Base-by-base conservation (phyloP, 176 grass and related monocot species). In the Dactylis glomerata region DNA sequence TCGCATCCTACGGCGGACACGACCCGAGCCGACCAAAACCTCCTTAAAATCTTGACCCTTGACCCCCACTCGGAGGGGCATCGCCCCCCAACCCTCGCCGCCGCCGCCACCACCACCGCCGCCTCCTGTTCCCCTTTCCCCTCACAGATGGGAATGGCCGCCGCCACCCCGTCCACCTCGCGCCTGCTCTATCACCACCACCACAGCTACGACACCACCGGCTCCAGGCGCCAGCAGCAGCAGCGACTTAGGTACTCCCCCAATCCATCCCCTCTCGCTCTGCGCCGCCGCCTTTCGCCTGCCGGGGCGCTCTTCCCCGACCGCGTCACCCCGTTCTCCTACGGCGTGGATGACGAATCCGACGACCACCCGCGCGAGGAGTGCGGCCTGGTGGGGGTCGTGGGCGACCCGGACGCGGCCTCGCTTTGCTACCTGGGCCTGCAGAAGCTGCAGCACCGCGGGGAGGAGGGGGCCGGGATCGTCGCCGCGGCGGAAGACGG, bases 401-500 rank as follows among this genome's bases (percentile, higher is more conserved):
- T 91, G 55, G 90, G 90, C 19, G 88, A 92, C 81, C 83, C 85
- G 2, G 93, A 95, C 68, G 90, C 91, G 6, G 24, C 93, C 17
- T 82, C 83, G 49, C 83, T 95, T 1, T 92, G 88, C 80, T 93
- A 89, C 65, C 81, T 90, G 19, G 93, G 86, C 6, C 88, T 95
- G 40, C 91, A 95, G 80, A 90, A 88, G 64, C 91, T 95, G 63
- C 91, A 95, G 83, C 93, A 95, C 91, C 91, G 91, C 58, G 91
- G 93, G 16, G 88, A 95, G 86, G 93, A 95, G 81, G 88, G 88
- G 0, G 90, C 93, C 10, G 91, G 91, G 24, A 95, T 95, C 75
- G 93, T 91, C 52, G 86, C 91, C 76, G 81, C 69, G 31, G 88
- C 77, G 24, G 68, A 37, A 1, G 86, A 90, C 84, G 83, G 82